Conservation (phyloP, 202 grass and related monocot species). For the Setaria italica region DNA sequence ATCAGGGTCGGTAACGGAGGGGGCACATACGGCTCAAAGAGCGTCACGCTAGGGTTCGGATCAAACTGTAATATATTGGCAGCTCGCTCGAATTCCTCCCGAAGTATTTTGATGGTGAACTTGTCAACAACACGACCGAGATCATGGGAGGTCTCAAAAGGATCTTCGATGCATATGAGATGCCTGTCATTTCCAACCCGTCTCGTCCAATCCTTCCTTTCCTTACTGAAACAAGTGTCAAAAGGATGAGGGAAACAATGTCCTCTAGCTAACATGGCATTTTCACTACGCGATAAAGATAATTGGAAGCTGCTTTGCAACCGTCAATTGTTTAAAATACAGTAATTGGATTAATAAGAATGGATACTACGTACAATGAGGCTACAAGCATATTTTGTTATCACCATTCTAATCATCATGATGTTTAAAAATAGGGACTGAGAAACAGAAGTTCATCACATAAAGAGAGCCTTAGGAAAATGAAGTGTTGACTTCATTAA, state of each 20-base stretch:
- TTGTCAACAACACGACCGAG: conserved; percentile 91
- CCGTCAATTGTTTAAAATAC: conserved; percentile 5
- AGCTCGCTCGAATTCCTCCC: conserved; percentile 94
- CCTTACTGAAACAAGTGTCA: conserved; percentile 63
- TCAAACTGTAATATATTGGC: conserved; percentile 84
- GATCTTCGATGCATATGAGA: conserved; percentile 97
- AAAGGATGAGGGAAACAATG: conserved; percentile 22
- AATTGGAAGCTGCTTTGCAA: conserved; percentile 8
- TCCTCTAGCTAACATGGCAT: not conserved
- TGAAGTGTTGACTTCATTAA: not conserved
- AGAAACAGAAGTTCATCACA: conserved; percentile 2
- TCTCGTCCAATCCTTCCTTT: conserved; percentile 89
- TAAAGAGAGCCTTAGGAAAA: not conserved
- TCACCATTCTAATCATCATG: not conserved
- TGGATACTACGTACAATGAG: conserved; percentile 7
- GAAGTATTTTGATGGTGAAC: conserved; percentile 75
- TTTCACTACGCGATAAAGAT: conserved; percentile 5
- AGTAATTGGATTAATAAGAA: conserved; percentile 11
- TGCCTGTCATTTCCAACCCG: conserved; percentile 94
- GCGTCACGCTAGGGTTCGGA: conserved; percentile 62
- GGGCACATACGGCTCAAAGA: conserved; percentile 75
- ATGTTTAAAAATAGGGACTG: not conserved
- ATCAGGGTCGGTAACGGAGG: conserved; percentile 33
- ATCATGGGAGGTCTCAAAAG: conserved; percentile 90
- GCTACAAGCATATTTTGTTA: conserved; percentile 21